Evolutionary conservation across 176 grass and related monocot genomes (phyloP), one percentile per base, ranked within the genome.

Genomic region (Alloteropsis semialata): DNA sequence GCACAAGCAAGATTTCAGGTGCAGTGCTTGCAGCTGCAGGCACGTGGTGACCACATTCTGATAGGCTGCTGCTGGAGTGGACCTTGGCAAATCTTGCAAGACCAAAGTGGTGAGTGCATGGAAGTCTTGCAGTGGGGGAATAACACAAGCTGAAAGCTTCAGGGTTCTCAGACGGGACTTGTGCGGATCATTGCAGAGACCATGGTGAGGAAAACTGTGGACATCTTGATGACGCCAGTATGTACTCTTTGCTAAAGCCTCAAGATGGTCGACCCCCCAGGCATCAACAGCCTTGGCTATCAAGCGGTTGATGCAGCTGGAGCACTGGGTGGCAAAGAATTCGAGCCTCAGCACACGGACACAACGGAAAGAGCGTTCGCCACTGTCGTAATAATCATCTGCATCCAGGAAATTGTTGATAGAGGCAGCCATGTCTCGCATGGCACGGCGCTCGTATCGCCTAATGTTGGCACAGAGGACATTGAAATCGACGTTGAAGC

Each of bases 21-120:
- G 83, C 25, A 85, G 51, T 44, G 53, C 65, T 48, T 71, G 74
- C 54, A 85, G 32, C 65, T 78, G 83, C 4, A 30, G 83, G 83
- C 83, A 85, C 55, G 33, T 33, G 22, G 54, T 46, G 16, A 78
- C 46, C 30, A 50, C 38, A 29, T 10, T 39, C 21, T 61, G 53
- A 43, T 61, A 71, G 51, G 65, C 19, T 19, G 83, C 5, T 0
- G 22, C 18, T 10, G 75, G 65, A 18, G 65, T 71, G n/a, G 54
- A 56, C 0, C 0, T 7, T 0, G 10, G 42, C 13, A 70, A 6
- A 33, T 69, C 54, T 71, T 59, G 30, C 39, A 85, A 58, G 74
- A 78, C 51, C 27, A 85, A 73, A 29, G 4, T 78, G 19, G 22
- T 67, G 10, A 85, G 83, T 21, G 50, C 9, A 11, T 28, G n/a